Percentiles rank a stretch among this genome's conserved stretches.
Conservation (phyloP, 306 rosid species). For the Medicago truncatula region MtrunA17r5.0-ANR NC_053046.1:1187501-1188000, state of each 20-base stretch:
- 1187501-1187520: not conserved
- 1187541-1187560: not conserved
- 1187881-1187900: slow-evolving; percentile 79
- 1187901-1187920: slow-evolving; percentile 87
- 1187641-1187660: slow-evolving; percentile 38
- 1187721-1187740: slow-evolving; percentile 24
- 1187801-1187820: not conserved
- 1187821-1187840: not conserved
- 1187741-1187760: slow-evolving; percentile 37
- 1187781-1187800: slow-evolving; percentile 2
- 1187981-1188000: slow-evolving; percentile 97
- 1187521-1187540: not conserved
- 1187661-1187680: not conserved
- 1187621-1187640: slow-evolving; percentile 42
- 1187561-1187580: slow-evolving; percentile 18
- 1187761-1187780: no score
- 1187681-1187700: slow-evolving; percentile 1
- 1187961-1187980: slow-evolving; percentile 93
- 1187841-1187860: slow-evolving; percentile 49
- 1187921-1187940: slow-evolving; percentile 92
- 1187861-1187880: slow-evolving; percentile 71
- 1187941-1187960: slow-evolving; percentile 97
- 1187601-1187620: not conserved
- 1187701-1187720: slow-evolving; percentile 24
- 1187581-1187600: slow-evolving; percentile 37